A percentile compares a stretch with the other conserved stretches of the same genome.
These are phyloP conservation scores for Ganoderma lucidum DNA, from an alignment of 1,284 basidiomycete species.

Conservation along the genomic window DNA sequence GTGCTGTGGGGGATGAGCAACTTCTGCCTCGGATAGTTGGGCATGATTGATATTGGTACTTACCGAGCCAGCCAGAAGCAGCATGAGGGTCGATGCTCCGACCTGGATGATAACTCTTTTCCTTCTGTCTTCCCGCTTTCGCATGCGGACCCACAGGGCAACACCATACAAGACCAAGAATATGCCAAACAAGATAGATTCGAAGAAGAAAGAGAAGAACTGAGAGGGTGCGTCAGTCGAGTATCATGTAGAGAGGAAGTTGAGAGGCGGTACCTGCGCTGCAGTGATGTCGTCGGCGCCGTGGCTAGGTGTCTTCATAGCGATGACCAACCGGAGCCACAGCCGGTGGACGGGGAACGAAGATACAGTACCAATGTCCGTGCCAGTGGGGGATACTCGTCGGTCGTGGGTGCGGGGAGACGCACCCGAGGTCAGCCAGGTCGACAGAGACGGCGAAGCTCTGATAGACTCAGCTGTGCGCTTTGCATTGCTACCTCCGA, in stretches of 20 bases:
- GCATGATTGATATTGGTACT: slow-evolving; percentile 1
- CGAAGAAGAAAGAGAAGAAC: slow-evolving; percentile 26
- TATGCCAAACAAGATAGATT: slow-evolving; percentile 26
- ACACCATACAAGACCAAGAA: slow-evolving; percentile 24
- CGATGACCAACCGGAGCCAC: not conserved
- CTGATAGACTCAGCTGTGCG: not conserved
- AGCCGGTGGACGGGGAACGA: not conserved
- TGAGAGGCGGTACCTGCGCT: slow-evolving; percentile 6
- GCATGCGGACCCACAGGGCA: slow-evolving; percentile 22
- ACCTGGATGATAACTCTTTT: slow-evolving; percentile 10
- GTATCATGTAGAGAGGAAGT: not conserved
- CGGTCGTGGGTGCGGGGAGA: not conserved
- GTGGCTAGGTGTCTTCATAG: not conserved
- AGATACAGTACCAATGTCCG: not conserved
- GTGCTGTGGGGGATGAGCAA: slow-evolving; percentile 13
- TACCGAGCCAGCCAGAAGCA: slow-evolving; percentile 21
- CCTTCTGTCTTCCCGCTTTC: not conserved
- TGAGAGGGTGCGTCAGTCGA: not conserved
- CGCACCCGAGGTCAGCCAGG: not conserved
- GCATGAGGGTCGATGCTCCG: slow-evolving; percentile 20
- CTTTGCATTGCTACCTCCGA: not conserved
- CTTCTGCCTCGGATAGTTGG: not conserved
- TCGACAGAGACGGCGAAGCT: not conserved
- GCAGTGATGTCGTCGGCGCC: not conserved
- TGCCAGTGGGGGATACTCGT: not conserved